Evolutionary conservation across 345 rosid genomes (phyloP), one percentile per base, ranked within the genome.

Genomic region (Excoecaria agallocha): DNA sequence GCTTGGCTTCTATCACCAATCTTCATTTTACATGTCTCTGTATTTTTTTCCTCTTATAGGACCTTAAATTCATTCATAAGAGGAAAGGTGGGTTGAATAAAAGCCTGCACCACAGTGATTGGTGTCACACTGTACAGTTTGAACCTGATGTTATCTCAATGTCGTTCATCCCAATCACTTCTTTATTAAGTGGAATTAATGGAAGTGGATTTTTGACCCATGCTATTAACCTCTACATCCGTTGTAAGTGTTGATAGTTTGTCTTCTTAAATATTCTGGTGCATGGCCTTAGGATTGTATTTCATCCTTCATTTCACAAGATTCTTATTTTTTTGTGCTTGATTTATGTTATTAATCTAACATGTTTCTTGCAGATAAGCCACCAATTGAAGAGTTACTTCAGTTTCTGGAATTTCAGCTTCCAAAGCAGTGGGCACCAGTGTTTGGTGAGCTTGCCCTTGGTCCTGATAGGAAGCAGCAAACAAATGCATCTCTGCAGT

Each of bases 391-490:
- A 82, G 99, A 96, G 81, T 89, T 96, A 24, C 93, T 87, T 69
- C 98, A 93, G 83, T 96, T 96, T 83, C 79, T 96, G 79, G 99
- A 96, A 76, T 96, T 96, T 84, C 98, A 96, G 86, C 87, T 96
- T 71, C 98, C 98, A n/a, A 87, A 92, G 79, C 97, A 89, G 46
- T 93, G 99, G 99, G 99, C 99, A 35, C 99, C 99, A 9, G 90
- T 90, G 54, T 96, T 96, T 84, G 90, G 97, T 73, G 99, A 96
- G 72, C 96, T 91, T 77, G 95, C 98, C 70, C 95, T 96, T 80
- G 98, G 98, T 78, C 97, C 95, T 0, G 97, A 91, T 75, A 79
- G 93, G 35, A 93, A 82, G 84, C 96, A 89, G 55, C 93, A 85
- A 74, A 82, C 82, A 77, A 77, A 84, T 16, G 79, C 93, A 68